Evolutionary conservation across 1,284 basidiomycete genomes (phyloP).

Genomic region (Cystobasidium slooffiae): DNA sequence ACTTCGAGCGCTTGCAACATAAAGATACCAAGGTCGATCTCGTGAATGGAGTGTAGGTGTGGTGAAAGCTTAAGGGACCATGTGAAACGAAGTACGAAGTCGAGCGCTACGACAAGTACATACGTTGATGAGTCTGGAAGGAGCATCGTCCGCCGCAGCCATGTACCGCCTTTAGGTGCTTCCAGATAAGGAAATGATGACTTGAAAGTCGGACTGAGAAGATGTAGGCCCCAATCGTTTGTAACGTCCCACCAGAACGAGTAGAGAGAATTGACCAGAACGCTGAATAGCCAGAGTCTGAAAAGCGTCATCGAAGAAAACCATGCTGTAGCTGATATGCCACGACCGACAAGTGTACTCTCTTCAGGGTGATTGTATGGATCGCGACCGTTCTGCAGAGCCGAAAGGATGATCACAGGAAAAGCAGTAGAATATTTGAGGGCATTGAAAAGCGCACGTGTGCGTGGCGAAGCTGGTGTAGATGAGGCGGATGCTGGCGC

Average conservation of each 20-base stretch:
- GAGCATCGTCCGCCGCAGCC: conserved; percentile 70
- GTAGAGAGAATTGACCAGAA: conserved; percentile 86
- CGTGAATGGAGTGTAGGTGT: conserved; percentile 80
- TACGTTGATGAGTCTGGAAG: conserved; percentile 79
- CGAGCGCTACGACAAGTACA: conserved; percentile 78
- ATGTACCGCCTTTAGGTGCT: conserved; percentile 55
- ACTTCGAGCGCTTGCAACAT: conserved; percentile 90
- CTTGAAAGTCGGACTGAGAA: conserved; percentile 63
- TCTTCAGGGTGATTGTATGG: conserved; percentile 47
- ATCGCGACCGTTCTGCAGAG: conserved; percentile 66
- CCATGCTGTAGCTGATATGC: conserved; percentile 4
- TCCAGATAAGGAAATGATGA: conserved; percentile 4
- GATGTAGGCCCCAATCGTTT: conserved; percentile 92
- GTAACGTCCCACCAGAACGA: conserved; percentile 99
- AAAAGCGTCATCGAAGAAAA: conserved; percentile 29
- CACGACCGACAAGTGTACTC: conserved; percentile 1
- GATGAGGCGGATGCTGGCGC: conserved; percentile 43
- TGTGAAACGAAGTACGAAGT: conserved; percentile 87
- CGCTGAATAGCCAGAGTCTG: conserved; percentile 71
- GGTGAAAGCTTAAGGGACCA: conserved; percentile 92
- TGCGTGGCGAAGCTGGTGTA: conserved; percentile 66
- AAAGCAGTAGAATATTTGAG: conserved; percentile 96
- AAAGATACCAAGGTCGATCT: conserved; percentile 84
- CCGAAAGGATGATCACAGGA: conserved; percentile 94
- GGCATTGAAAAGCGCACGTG: conserved; percentile 85